Percentiles rank a stretch among this genome's conserved stretches.
Evolutionary conservation across 1,284 basidiomycete species (phyloP).

Genomic region (Malassezia pachydermatis): DNA sequence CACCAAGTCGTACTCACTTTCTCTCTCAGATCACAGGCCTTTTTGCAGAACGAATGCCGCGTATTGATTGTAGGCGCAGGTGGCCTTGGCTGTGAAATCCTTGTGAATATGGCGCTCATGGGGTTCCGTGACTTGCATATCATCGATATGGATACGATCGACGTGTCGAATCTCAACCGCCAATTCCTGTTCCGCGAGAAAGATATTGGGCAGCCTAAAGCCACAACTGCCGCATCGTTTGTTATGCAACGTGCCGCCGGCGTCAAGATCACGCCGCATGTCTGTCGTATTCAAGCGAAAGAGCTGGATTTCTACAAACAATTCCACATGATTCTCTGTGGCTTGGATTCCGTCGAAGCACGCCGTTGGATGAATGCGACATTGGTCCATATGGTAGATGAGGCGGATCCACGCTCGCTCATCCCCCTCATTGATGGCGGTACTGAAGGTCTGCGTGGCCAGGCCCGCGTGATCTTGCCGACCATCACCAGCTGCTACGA

Average conservation of each 20-base stretch:
- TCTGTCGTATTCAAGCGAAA: slow-evolving; percentile 95
- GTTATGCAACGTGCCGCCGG: slow-evolving; percentile 85
- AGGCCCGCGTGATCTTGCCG: slow-evolving; percentile 91
- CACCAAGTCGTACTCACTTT: slow-evolving; percentile 66
- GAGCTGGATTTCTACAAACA: slow-evolving; percentile 90
- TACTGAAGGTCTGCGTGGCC: slow-evolving; percentile 99
- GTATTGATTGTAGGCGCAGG: slow-evolving; percentile 73
- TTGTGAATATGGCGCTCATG: slow-evolving; percentile 51
- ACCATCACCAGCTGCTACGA: slow-evolving; percentile 95
- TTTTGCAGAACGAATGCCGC: slow-evolving; percentile 73
- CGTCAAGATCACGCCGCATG: slow-evolving; percentile 83
- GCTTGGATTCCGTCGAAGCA: slow-evolving; percentile 76
- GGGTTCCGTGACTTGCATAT: slow-evolving; percentile 98
- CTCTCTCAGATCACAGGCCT: slow-evolving; percentile 63
- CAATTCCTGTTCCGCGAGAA: slow-evolving; percentile 89
- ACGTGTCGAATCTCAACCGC: slow-evolving; percentile 94
- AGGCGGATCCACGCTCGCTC: slow-evolving; percentile 74
- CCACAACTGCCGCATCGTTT: slow-evolving; percentile 73
- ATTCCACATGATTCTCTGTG: slow-evolving; percentile 93
- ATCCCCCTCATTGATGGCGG: slow-evolving; percentile 99
- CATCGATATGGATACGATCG: slow-evolving; percentile 99
- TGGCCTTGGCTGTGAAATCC: slow-evolving; percentile 46
- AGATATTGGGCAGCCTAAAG: slow-evolving; percentile 91
- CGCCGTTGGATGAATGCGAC: slow-evolving; percentile 98
- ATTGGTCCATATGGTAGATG: slow-evolving; percentile 75